Evolutionary conservation across 83 land plant genomes (phyloP).

Genomic region (Thuja plicata): DNA sequence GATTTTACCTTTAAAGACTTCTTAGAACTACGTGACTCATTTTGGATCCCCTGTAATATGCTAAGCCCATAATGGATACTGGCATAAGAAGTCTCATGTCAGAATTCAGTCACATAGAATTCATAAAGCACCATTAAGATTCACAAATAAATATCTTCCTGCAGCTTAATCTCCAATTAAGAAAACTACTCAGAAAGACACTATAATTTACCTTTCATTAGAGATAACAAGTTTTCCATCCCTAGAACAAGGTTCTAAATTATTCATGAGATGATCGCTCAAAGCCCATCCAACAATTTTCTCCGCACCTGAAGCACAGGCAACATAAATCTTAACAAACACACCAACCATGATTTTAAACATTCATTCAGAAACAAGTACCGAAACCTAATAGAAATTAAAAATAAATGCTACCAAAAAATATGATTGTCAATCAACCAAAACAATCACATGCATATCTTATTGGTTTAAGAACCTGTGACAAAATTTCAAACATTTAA

Average conservation of each 20-base stretch:
- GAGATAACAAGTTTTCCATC: slow-evolving; percentile 65
- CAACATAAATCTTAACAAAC: not conserved
- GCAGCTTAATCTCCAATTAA: not conserved
- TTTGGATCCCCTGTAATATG: slow-evolving; percentile 56
- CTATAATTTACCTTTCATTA: slow-evolving; percentile 59
- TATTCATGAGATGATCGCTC: slow-evolving; percentile 68
- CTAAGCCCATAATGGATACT: slow-evolving; percentile 61
- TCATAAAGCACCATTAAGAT: not conserved
- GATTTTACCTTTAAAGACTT: slow-evolving; percentile 64
- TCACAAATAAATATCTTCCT: not conserved
- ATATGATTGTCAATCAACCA: not conserved
- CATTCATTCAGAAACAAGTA: too few species aligned
- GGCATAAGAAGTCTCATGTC: slow-evolving; percentile 16
- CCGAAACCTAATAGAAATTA: not conserved
- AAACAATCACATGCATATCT: not conserved
- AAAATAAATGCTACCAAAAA: not conserved
- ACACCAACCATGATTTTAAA: not conserved
- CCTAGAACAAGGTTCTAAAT: slow-evolving; percentile 35
- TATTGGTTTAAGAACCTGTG: not conserved
- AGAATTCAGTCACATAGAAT: not conserved
- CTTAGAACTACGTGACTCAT: slow-evolving; percentile 48
- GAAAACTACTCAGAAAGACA: not conserved
- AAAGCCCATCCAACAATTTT: slow-evolving; percentile 85
- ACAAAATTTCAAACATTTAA: not conserved
- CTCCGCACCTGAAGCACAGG: slow-evolving; percentile 62